Base-by-base conservation (phyloP, 148 eudicot genomes). In the Fallopia convolvulus region DNA sequence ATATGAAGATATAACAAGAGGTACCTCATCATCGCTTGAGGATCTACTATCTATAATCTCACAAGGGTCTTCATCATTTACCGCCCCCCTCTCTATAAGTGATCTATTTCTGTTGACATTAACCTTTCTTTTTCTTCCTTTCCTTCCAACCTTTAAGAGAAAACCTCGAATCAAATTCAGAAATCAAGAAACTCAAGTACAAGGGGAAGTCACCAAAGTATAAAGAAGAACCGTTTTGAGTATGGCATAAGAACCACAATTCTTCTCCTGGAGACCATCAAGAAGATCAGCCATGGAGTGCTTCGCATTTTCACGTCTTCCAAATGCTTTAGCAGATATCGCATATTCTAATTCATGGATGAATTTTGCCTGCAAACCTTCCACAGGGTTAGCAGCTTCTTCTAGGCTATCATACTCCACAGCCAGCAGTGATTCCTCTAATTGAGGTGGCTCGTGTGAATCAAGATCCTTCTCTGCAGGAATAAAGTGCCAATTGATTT, bases 251-350 rank as follows among this genome's bases (percentile, higher is more conserved):
- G 61, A 84, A 61, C 71, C 58, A 70, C 33, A 83, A 72, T 76
- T 82, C 50, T 79, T 83, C 53, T 83, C 88, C 77, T 80, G 86
- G 46, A 88, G 86, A 79, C 82, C 80, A 70, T 88, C 89, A 30
- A 89, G 84, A 80, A 89, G 88, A 77, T 89, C 94, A 76, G 85
- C 85, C 90, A 88, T 83, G 73, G 98, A 91, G 77, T 79, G 44
- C 49, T 74, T 75, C 46, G 73, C 70, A 66, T 40, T 36, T 36
- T 77, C 78, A 75, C 75, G 82, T 65, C 72, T 74, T 78, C 70
- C 61, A 47, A 26, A 72, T 77, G 68, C 76, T 82, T 86, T 82
- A 55, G 74, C 70, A 71, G 82, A 78, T 76, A 81, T 66, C 61
- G 47, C 83, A 81, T 14, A 50, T 80, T 72, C 68, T 72, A 82